phyloP scores from a whole-genome alignment of 1,284 basidiomycete species.

The Filobasidium uniguttulatum region DNA sequence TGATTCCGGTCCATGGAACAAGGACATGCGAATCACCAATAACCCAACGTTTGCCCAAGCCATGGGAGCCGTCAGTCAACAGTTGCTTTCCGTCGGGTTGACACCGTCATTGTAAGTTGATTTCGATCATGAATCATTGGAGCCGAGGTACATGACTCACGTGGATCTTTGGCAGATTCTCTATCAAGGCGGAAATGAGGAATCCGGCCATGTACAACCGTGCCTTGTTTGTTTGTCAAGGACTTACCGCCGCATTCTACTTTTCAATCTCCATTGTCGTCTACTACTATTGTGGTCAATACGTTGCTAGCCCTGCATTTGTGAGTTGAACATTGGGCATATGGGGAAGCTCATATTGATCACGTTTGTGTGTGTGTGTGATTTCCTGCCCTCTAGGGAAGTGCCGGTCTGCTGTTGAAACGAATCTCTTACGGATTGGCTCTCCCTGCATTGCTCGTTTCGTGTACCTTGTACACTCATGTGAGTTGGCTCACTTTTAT shows the following conservation, averaged over 20 bases:
- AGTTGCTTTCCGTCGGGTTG: slow-evolving; percentile 21
- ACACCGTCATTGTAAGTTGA: slow-evolving; percentile 20
- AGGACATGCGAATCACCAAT: slow-evolving; percentile 19
- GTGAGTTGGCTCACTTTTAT: background rate
- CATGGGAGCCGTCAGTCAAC: slow-evolving; percentile 29
- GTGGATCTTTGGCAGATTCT: slow-evolving; percentile 17
- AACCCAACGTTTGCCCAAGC: slow-evolving; percentile 25
- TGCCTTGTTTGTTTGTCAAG: slow-evolving; percentile 20
- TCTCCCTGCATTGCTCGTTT: slow-evolving; percentile 16
- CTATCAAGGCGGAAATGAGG: slow-evolving; percentile 36
- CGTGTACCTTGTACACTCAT: slow-evolving; percentile 11
- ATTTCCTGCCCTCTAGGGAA: slow-evolving; percentile 22
- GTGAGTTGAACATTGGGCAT: background rate
- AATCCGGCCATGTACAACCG: slow-evolving; percentile 25
- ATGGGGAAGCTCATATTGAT: too few relatives aligned
- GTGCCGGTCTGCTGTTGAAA: slow-evolving; percentile 35
- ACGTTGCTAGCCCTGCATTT: slow-evolving; percentile 36
- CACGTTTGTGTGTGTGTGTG: too few relatives aligned
- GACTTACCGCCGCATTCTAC: slow-evolving; percentile 21
- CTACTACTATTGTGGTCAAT: slow-evolving; percentile 28
- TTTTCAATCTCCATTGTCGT: slow-evolving; percentile 19
- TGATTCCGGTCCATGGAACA: slow-evolving; percentile 23
- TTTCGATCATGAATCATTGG: background rate
- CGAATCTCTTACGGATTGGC: slow-evolving; percentile 20
- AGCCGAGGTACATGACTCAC: background rate